Percentiles rank a stretch among this genome's conserved stretches.
phyloP scores from a whole-genome alignment of 1,284 basidiomycete genomes.

The Cerrena zonata region DNA sequence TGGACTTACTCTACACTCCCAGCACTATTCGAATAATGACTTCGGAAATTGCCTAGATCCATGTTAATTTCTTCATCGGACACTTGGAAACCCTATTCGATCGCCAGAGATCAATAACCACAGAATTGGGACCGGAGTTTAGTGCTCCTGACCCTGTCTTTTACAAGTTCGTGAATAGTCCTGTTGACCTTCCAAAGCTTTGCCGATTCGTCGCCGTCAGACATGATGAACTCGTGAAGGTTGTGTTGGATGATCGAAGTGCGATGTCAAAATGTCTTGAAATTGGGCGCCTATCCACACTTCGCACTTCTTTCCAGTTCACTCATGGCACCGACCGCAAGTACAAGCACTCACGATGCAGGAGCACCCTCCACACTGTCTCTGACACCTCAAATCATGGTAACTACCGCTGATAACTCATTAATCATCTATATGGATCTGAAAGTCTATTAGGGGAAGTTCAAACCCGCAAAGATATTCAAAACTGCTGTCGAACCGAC shows the following conservation, averaged over 20 bases:
- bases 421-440: not conserved
- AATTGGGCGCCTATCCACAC: slow-evolving; percentile 15
- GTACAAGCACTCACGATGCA: slow-evolving; percentile 15
- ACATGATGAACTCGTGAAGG: slow-evolving; percentile 49
- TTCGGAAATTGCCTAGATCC: slow-evolving; percentile 71
- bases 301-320: slow-evolving; percentile 9
- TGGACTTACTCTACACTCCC: slow-evolving; percentile 59
- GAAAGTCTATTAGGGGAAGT: slow-evolving; percentile 33
- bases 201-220: slow-evolving; percentile 69
- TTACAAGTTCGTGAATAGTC: slow-evolving; percentile 94
- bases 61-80: slow-evolving; percentile 87
- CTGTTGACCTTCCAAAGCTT: slow-evolving; percentile 94
- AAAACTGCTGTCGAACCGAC: slow-evolving; percentile 65
- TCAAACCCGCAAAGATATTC: slow-evolving; percentile 89
- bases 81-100: slow-evolving; percentile 75
- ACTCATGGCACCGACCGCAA: slow-evolving; percentile 19
- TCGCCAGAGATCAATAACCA: slow-evolving; percentile 1
- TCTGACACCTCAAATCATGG: slow-evolving; percentile 29
- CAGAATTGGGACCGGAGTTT: slow-evolving; percentile 5
- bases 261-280: slow-evolving; percentile 20
- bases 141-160: slow-evolving; percentile 67
- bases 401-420: slow-evolving; percentile 11
- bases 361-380: slow-evolving; percentile 14
- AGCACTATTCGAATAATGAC: slow-evolving; percentile 56
- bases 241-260: not conserved